Percentiles rank a stretch among this genome's conserved stretches.
These are phyloP conservation scores for Hypoxylon rickii DNA, from an alignment of 495 filamentous ascomycete species.

Conservation along the genomic window DNA sequence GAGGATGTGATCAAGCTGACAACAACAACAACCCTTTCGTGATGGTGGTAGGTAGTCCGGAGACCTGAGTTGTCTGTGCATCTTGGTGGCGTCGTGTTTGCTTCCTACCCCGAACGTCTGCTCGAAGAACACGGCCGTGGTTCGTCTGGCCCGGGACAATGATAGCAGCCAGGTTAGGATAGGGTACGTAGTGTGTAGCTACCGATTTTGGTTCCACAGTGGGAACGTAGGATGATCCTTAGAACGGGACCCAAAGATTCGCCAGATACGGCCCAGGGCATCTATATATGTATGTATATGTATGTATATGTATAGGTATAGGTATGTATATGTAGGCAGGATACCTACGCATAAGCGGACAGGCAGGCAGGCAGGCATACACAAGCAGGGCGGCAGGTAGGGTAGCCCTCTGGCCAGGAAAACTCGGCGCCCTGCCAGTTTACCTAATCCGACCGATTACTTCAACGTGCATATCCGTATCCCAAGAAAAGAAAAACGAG, in stretches of 20 bases:
- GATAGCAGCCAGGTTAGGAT: no score
- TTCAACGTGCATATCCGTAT: conserved; percentile 19
- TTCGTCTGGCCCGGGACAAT: no score
- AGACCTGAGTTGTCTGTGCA: background rate
- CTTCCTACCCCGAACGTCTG: no score
- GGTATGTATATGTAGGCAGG: no score
- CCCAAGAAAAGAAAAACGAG: background rate
- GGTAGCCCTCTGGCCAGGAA: no score
- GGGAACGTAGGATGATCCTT: conserved; percentile 19
- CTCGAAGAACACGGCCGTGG: no score
- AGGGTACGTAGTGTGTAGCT: background rate
- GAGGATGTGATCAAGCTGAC: conserved; percentile 6
- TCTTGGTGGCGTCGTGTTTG: background rate
- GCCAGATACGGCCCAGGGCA: conserved; percentile 12
- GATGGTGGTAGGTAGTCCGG: background rate
- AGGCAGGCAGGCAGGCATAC: no score
- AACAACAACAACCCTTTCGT: background rate
- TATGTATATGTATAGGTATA: background rate
- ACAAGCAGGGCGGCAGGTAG: no score
- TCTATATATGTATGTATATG: conserved; percentile 1
- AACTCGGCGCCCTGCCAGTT: background rate
- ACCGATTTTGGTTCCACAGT: conserved; percentile 3
- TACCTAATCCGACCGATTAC: conserved; percentile 4
- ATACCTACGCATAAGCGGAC: no score
- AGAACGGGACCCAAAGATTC: conserved; percentile 20